Conservation (phyloP, 768 basidiomycete genomes). For the Polyporus arcularius region DNA sequence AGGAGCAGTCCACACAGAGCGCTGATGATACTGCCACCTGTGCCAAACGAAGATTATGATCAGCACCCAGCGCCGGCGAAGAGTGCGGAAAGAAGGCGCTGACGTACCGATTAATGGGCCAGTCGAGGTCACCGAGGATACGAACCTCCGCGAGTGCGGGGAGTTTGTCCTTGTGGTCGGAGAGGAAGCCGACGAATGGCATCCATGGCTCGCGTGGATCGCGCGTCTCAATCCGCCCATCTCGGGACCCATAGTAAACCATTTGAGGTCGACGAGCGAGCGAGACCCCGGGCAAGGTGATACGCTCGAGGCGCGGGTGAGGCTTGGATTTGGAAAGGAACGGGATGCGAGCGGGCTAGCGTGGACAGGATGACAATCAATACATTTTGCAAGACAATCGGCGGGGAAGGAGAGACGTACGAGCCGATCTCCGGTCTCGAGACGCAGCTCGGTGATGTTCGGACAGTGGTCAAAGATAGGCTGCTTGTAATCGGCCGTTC, state of each 20-base stretch:
- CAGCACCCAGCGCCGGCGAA: background rate
- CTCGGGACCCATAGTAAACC: no score
- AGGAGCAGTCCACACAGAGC: no score
- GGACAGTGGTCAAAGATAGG: conserved; percentile 1
- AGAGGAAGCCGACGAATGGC: background rate
- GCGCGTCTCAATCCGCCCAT: background rate
- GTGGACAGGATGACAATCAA: no score
- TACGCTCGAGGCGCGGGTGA: background rate
- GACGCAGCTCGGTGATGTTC: background rate
- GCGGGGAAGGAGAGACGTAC: background rate
- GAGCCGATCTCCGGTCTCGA: background rate
- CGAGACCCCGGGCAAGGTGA: background rate
- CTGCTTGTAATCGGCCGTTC: background rate
- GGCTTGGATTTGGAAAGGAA: background rate
- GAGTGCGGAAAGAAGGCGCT: background rate
- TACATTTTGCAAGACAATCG: background rate
- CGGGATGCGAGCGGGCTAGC: background rate
- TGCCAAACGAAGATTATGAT: background rate
- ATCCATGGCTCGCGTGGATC: background rate
- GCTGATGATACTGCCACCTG: no score
- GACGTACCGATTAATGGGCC: conserved; percentile 4
- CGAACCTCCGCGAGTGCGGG: background rate
- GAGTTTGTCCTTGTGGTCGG: background rate
- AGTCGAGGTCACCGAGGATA: background rate
- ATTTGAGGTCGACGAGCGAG: background rate